Evolutionary conservation across 2,329 filamentous ascomycete genomes (phyloP).

Genomic region (Magnaporthales sp.): DNA sequence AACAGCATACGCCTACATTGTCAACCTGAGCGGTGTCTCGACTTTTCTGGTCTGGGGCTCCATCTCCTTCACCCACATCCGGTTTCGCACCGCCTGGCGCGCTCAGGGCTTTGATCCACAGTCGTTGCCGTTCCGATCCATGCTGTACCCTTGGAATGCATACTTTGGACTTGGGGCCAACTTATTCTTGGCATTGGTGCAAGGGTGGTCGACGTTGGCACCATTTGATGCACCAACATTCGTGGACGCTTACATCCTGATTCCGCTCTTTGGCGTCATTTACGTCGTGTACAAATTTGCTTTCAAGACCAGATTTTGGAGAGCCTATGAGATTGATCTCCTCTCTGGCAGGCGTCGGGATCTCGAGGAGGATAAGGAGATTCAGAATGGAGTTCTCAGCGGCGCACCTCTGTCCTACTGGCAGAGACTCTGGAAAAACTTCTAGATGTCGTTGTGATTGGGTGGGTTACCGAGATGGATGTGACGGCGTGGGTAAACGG

Average conservation of each 20-base stretch:
- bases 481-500: not conserved
- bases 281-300: slow-evolving; percentile 45
- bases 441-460: slow-evolving; percentile 19
- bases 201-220: slow-evolving; percentile 51
- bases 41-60: slow-evolving; percentile 66
- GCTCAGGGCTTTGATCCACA: slow-evolving; percentile 45
- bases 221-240: slow-evolving; percentile 51
- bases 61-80: slow-evolving; percentile 63
- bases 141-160: slow-evolving; percentile 48
- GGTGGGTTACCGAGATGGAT: not conserved
- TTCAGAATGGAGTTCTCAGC: slow-evolving; percentile 17
- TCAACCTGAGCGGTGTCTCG: slow-evolving; percentile 61
- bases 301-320: slow-evolving; percentile 43
- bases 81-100: slow-evolving; percentile 57
- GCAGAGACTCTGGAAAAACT: slow-evolving; percentile 31
- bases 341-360: slow-evolving; percentile 46
- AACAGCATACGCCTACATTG: slow-evolving; percentile 59
- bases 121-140: slow-evolving; percentile 46
- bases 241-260: slow-evolving; percentile 53
- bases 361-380: slow-evolving; percentile 35
- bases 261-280: slow-evolving; percentile 51
- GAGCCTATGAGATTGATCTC: slow-evolving; percentile 44
- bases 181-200: slow-evolving; percentile 49
- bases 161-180: slow-evolving; percentile 51
- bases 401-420: slow-evolving; percentile 25